A percentile compares a stretch with the other conserved stretches of the same genome.
phyloP scores from a whole-genome alignment of 169 alveolate genomes.

The Babesia ovis region DNA sequence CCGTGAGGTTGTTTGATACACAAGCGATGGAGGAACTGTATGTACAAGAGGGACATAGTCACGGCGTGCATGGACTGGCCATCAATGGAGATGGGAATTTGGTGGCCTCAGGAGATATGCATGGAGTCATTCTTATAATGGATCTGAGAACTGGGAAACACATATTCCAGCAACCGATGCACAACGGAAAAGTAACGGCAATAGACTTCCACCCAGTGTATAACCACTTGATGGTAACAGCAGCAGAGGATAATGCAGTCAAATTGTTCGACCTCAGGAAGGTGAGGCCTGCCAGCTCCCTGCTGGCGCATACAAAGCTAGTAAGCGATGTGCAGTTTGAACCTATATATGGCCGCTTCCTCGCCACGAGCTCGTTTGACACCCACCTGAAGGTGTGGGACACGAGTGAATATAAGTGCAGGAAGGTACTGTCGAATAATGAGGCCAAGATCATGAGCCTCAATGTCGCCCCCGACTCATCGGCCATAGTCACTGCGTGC shows the following conservation, averaged over 20 bases:
- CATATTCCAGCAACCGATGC: constrained; percentile 69
- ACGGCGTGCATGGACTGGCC: constrained; percentile 69
- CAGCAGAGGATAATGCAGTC: constrained; percentile 76
- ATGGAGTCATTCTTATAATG: constrained; percentile 74
- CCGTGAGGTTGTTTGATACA: constrained; percentile 71
- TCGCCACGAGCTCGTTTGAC: constrained; percentile 78
- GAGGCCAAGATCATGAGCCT: constrained; percentile 73
- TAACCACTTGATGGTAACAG: constrained; percentile 74
- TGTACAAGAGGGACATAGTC: constrained; percentile 78
- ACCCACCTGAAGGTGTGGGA: constrained; percentile 78
- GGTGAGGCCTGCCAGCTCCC: constrained; percentile 64
- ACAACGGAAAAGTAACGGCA: constrained; percentile 73
- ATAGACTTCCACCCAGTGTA: constrained; percentile 75
- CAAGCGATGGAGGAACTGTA: constrained; percentile 69
- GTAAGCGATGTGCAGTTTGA: constrained; percentile 77
- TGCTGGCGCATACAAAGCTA: constrained; percentile 75
- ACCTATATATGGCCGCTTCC: constrained; percentile 76
- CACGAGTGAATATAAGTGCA: constrained; percentile 73
- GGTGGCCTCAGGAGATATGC: constrained; percentile 73
- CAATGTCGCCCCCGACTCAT: constrained; percentile 73
- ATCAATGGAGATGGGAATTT: constrained; percentile 78
- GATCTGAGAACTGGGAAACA: constrained; percentile 79
- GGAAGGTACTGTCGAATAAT: constrained; percentile 73
- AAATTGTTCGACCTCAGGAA: constrained; percentile 76
- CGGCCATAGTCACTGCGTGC: constrained; percentile 72